A percentile compares a stretch with the other conserved stretches of the same genome.
Conservation (phyloP, 768 basidiomycete genomes). For the Phaeolepiota aurea region DNA sequence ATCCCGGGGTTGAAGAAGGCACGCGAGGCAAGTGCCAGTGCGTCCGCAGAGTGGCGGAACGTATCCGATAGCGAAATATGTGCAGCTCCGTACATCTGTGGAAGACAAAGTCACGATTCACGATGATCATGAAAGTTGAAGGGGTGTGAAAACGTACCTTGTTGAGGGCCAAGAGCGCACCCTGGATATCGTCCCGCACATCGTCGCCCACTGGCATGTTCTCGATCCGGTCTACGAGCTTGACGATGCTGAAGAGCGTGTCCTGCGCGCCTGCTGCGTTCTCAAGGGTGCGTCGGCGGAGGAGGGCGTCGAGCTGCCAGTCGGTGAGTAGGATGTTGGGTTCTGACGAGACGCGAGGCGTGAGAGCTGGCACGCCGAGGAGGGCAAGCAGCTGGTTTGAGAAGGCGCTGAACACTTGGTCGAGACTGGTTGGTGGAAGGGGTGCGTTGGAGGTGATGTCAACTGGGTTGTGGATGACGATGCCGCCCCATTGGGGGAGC, state of each 20-base stretch:
- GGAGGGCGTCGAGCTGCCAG: slow-evolving; percentile 80
- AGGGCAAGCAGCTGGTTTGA: slow-evolving; percentile 65
- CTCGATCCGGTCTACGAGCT: slow-evolving; percentile 76
- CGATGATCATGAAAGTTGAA: neutral
- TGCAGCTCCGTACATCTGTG: slow-evolving; percentile 30
- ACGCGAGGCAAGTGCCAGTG: slow-evolving; percentile 59
- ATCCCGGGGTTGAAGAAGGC: slow-evolving; percentile 98
- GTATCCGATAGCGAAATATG: slow-evolving; percentile 32
- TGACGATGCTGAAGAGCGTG: slow-evolving; percentile 74
- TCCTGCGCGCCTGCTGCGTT: slow-evolving; percentile 62
- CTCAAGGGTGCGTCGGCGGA: slow-evolving; percentile 62
- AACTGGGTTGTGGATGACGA: slow-evolving; percentile 65
- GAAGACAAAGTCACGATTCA: neutral
- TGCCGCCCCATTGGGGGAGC: slow-evolving; percentile 90
- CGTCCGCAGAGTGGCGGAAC: slow-evolving; percentile 52
- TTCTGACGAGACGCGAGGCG: slow-evolving; percentile 28
- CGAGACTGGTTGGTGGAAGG: slow-evolving; percentile 36
- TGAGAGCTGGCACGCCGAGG: slow-evolving; percentile 70
- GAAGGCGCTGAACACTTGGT: slow-evolving; percentile 54
- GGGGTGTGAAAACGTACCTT: slow-evolving; percentile 35
- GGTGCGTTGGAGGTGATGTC: slow-evolving; percentile 17
- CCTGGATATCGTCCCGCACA: slow-evolving; percentile 65
- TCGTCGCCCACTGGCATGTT: slow-evolving; percentile 86
- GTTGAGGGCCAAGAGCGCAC: slow-evolving; percentile 65
- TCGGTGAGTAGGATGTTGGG: slow-evolving; percentile 31